phyloP scores from a whole-genome alignment of 2,329 filamentous ascomycete genomes.

The Exophiala viscosa region DNA sequence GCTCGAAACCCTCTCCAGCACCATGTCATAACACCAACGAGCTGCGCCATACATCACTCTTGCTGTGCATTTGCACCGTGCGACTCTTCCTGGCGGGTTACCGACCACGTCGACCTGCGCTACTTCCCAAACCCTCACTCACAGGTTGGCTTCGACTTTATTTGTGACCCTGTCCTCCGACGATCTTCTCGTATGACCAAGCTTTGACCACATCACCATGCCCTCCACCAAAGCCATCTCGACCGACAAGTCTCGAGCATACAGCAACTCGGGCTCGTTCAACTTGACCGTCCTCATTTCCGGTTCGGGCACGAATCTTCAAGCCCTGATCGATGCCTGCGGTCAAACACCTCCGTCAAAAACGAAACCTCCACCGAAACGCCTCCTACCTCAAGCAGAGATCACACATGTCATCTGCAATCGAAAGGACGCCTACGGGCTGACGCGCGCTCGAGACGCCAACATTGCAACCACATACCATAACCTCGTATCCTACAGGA shows the following conservation, averaged over 20 bases:
- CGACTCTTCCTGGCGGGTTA: too few species aligned
- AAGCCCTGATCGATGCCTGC: slow-evolving; percentile 67
- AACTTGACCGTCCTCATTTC: slow-evolving; percentile 64
- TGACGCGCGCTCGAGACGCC: slow-evolving; percentile 57
- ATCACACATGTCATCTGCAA: slow-evolving; percentile 65
- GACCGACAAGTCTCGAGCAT: slow-evolving; percentile 21
- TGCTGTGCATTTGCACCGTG: too few species aligned
- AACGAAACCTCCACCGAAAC: slow-evolving; percentile 8
- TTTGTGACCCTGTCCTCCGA: background rate
- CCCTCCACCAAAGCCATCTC: slow-evolving; percentile 8
- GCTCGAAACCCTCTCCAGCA: background rate
- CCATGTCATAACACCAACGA: background rate
- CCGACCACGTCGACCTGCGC: too few species aligned
- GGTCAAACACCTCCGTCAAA: slow-evolving; percentile 36
- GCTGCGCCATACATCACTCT: too few species aligned
- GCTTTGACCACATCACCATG: background rate
- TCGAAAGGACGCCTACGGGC: slow-evolving; percentile 61
- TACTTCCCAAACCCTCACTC: too few species aligned
- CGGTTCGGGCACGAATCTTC: slow-evolving; percentile 72
- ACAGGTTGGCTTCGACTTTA: too few species aligned
- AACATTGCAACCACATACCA: slow-evolving; percentile 73
- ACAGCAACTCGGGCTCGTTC: slow-evolving; percentile 23
- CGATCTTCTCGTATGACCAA: background rate
- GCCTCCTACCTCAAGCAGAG: slow-evolving; percentile 46
- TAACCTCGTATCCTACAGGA: slow-evolving; percentile 74